Percentiles rank a stretch among this genome's conserved stretches.
Evolutionary conservation across 75 land plant genomes (phyloP).

Genomic region (Pinus albicaulis): DNA sequence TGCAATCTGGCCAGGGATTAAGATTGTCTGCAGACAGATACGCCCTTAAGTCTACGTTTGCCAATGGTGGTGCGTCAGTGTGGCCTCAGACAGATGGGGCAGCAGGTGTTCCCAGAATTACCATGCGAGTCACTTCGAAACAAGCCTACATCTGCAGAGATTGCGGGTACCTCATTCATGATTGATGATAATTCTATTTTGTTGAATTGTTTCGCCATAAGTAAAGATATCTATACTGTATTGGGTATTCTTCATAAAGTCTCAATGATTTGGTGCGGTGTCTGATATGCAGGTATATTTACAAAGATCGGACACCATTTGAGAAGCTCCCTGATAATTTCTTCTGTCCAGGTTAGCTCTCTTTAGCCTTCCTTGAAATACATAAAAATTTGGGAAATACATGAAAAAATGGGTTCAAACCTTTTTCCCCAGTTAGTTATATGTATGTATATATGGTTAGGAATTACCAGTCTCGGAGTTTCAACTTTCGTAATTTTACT

Average conservation of each 20-base stretch:
- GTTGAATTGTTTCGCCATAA: background rate
- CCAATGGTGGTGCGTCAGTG: slow-evolving; percentile 40
- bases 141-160: slow-evolving; percentile 89
- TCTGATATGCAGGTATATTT: slow-evolving; percentile 70
- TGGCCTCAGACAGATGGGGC: slow-evolving; percentile 19
- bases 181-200: background rate
- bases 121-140: slow-evolving; percentile 72
- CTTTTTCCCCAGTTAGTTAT: background rate
- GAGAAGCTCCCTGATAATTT: slow-evolving; percentile 73
- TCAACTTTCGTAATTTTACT: background rate
- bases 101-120: slow-evolving; percentile 27
- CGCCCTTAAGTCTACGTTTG: slow-evolving; percentile 61
- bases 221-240: background rate
- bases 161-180: slow-evolving; percentile 64
- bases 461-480: background rate
- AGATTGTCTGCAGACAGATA: slow-evolving; percentile 22
- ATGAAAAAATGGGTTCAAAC: background rate
- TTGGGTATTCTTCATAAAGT: background rate
- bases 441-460: background rate
- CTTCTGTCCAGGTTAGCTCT: slow-evolving; percentile 81
- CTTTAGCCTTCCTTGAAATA: background rate
- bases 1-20: background rate
- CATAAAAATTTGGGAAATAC: too few relatives aligned
- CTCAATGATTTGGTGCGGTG: background rate
- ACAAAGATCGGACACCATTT: slow-evolving; percentile 89